These are phyloP conservation scores for Dendrobium officinale DNA, from an alignment of 106 monocot species.

Conservation along the genomic window DNA sequence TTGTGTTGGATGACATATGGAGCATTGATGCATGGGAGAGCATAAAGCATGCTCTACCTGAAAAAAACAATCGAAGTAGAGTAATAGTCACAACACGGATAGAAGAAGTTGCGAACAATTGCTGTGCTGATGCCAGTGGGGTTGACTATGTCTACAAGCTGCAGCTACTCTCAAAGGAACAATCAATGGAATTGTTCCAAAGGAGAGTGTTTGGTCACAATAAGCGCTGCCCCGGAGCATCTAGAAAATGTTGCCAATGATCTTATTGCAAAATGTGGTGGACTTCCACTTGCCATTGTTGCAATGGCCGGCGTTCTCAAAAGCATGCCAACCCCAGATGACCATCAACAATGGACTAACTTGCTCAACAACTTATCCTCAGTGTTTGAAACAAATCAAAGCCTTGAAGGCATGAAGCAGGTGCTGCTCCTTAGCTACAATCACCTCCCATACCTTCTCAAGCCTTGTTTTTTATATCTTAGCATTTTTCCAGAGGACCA, in stretches of 20 bases:
- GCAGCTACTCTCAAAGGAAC: constrained; percentile 17
- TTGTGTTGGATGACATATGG: too few relatives aligned
- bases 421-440: constrained; percentile 23
- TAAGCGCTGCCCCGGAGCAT: not conserved
- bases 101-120: not conserved
- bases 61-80: not conserved
- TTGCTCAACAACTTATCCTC: not conserved
- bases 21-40: too few relatives aligned
- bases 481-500: constrained; percentile 22
- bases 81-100: constrained; percentile 20
- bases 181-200: constrained; percentile 12
- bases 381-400: constrained; percentile 6
- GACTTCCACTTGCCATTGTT: too few relatives aligned
- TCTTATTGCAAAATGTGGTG: constrained; percentile 10
- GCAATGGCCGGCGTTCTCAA: constrained; percentile 14
- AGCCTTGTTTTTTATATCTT: too few relatives aligned
- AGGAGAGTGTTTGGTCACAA: not conserved
- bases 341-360: not conserved
- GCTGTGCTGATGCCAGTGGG: not conserved
- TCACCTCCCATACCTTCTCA: constrained; percentile 12
- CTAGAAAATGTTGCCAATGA: not conserved
- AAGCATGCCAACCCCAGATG: not conserved
- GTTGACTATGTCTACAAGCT: constrained; percentile 3
- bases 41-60: too few relatives aligned
- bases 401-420: constrained; percentile 13